Conservation (phyloP, 768 basidiomycete genomes). For the Termitomyces bulborhizus region DNA sequence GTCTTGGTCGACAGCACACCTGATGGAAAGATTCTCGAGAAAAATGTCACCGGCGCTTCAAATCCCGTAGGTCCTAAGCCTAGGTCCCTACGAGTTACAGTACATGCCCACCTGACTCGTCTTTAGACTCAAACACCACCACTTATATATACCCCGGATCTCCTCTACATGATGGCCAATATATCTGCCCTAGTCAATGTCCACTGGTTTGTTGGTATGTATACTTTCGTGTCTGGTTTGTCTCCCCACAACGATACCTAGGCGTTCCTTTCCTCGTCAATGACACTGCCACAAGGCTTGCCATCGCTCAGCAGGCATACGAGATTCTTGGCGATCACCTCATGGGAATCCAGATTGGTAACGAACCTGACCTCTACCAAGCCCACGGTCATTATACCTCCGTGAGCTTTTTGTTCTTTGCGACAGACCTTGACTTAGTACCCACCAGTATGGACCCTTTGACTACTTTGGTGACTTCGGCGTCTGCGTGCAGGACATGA, state of each 20-base stretch:
- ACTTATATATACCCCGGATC: slow-evolving; percentile 55
- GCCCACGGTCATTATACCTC: slow-evolving; percentile 33
- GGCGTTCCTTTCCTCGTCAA: slow-evolving; percentile 61
- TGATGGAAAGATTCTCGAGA: slow-evolving; percentile 27
- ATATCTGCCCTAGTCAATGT: slow-evolving; percentile 57
- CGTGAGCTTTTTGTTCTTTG: background rate
- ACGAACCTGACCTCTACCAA: slow-evolving; percentile 56
- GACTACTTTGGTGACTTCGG: slow-evolving; percentile 55
- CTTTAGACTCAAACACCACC: slow-evolving; percentile 62
- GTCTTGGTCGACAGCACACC: slow-evolving; percentile 41
- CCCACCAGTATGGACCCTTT: slow-evolving; percentile 20
- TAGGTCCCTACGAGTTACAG: background rate
- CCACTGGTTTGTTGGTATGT: slow-evolving; percentile 58
- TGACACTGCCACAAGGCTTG: slow-evolving; percentile 44
- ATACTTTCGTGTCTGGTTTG: background rate
- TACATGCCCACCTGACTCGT: background rate
- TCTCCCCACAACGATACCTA: background rate
- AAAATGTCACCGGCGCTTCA: slow-evolving; percentile 13
- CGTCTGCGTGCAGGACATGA: slow-evolving; percentile 36
- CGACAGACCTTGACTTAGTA: background rate
- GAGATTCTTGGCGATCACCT: slow-evolving; percentile 60
- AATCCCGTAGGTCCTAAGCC: slow-evolving; percentile 12
- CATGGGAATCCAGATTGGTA: slow-evolving; percentile 65
- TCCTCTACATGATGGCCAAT: slow-evolving; percentile 62
- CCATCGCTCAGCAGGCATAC: slow-evolving; percentile 55